Base-by-base conservation (phyloP, 352 stramenopile species). In the Peronosclerospora sorghi region DNA sequence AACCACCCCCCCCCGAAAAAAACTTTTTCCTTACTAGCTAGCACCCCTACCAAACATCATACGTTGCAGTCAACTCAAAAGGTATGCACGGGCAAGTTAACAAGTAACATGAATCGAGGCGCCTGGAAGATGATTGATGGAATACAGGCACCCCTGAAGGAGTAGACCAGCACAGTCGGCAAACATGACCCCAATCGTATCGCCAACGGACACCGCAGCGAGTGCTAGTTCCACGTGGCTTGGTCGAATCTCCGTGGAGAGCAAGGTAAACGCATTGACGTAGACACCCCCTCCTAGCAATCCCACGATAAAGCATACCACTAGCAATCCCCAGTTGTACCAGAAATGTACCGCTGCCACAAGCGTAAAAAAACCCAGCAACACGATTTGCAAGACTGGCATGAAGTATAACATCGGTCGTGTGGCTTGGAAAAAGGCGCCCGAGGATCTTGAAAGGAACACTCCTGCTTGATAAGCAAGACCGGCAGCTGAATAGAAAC, bases 81-180 rank as follows among this genome's bases (percentile, higher is more conserved):
- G n/a, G n/a, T n/a, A n/a, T n/a, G n/a, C n/a, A n/a, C n/a, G n/a
- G n/a, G 35, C 8, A 23, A 15, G 8, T 65, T 26, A 86, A 45
- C 73, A 86, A 7, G 71, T 51, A 23, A 86, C 54, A 40, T 68
- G 44, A 21, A 86, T 56, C 8, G 74, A 65, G 2, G 73, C 73
- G n/a, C 74, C 74, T 13, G 74, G 68, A 2, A 90, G 56, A 5
- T 59, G 54, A 37, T 90, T 86, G 32, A 83, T 63, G 12, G 78
- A 84, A 54, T 96, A 97, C 24, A 97, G 67, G 51, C 87, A 97
- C 24, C 78, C 77, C 52, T 97, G 91, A 17, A 97, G 58, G 37
- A 95, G 80, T 13, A 97, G 56, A 1, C 87, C 83, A 3, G 65
- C 52, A 43, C 91, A 73, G 59, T 97, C 88, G 5, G 86, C 86